These are phyloP conservation scores for Leccinum aurantiacum DNA, from an alignment of 768 basidiomycete genomes.

Conservation along the genomic window DNA sequence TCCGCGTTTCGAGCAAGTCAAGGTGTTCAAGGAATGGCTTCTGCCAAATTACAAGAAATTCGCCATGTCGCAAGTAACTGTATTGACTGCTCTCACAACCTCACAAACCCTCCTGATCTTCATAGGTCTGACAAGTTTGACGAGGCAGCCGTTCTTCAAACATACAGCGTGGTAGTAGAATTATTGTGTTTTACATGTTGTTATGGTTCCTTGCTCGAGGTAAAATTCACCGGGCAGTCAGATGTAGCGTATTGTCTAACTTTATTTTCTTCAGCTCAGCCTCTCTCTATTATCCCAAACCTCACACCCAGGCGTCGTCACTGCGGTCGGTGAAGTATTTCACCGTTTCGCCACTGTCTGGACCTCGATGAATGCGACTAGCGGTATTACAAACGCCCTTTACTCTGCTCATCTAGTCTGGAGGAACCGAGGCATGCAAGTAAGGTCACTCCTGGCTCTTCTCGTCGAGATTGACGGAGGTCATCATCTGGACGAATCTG, in stretches of 20 bases:
- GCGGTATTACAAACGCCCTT: conserved; percentile 55
- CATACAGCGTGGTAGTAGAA: conserved; percentile 58
- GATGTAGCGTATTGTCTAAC: conserved; percentile 6
- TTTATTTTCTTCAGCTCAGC: conserved; percentile 43
- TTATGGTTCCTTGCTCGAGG: conserved; percentile 70
- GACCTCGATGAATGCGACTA: conserved; percentile 70
- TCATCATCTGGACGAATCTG: conserved; percentile 50
- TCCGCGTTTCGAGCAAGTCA: conserved; percentile 73
- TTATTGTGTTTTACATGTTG: conserved; percentile 62
- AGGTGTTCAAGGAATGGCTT: conserved; percentile 70
- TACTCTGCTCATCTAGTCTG: conserved; percentile 61
- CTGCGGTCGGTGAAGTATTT: conserved; percentile 68
- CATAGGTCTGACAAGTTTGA: conserved; percentile 31
- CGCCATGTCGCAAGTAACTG: conserved; percentile 44
- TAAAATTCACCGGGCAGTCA: conserved; percentile 28
- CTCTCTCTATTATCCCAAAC: conserved; percentile 54
- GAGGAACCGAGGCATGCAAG: conserved; percentile 65
- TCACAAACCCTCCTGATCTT: background rate
- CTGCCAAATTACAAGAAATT: conserved; percentile 64
- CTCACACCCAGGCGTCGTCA: conserved; percentile 51
- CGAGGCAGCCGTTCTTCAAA: conserved; percentile 43
- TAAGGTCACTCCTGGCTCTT: conserved; percentile 60
- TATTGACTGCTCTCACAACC: background rate
- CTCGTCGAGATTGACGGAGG: conserved; percentile 66
- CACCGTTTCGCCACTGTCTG: conserved; percentile 71